These are phyloP conservation scores for Neopestalotiopsis rosae DNA, from an alignment of 2,329 filamentous ascomycete genomes.

Conservation along the genomic window DNA sequence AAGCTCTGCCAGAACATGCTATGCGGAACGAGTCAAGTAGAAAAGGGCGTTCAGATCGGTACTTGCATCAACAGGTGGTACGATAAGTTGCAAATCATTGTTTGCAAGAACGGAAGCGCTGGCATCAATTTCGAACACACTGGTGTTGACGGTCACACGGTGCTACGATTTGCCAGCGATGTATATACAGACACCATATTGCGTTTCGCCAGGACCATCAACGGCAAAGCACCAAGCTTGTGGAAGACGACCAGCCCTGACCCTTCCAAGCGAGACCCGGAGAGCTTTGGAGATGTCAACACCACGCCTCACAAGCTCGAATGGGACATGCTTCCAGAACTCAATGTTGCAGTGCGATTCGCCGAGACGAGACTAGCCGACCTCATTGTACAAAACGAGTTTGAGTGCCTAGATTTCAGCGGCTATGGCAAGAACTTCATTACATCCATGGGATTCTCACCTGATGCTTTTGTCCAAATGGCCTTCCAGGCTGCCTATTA, in stretches of 20 bases:
- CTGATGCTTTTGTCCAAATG: constrained; percentile 98
- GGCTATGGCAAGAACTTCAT: constrained; percentile 98
- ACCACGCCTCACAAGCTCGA: constrained; percentile 95
- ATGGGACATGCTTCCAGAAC: constrained; percentile 95
- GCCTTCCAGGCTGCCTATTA: constrained; percentile 98
- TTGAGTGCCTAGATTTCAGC: constrained; percentile 86
- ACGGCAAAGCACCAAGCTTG: constrained; percentile 86
- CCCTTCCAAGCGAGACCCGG: constrained; percentile 87
- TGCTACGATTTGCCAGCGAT: constrained; percentile 93
- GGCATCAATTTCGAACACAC: constrained; percentile 99
- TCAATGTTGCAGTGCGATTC: constrained; percentile 90
- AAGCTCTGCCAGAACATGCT: constrained; percentile 99
- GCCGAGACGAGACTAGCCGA: constrained; percentile 94
- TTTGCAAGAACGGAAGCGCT: constrained; percentile 97
- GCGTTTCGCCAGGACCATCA: constrained; percentile 92
- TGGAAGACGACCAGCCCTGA: constrained; percentile 93
- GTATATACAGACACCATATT: constrained; percentile 98
- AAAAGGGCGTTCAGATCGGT: constrained; percentile 92
- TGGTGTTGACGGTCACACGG: constrained; percentile 95
- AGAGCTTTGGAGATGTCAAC: constrained; percentile 90
- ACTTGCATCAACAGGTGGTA: constrained; percentile 99
- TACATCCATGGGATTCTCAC: constrained; percentile 94
- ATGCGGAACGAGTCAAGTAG: constrained; percentile 89
- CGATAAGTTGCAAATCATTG: constrained; percentile 98
- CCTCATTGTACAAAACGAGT: constrained; percentile 95